Evolutionary conservation across 2,329 filamentous ascomycete genomes (phyloP).

Genomic region (Sporothrix euskadiensis): DNA sequence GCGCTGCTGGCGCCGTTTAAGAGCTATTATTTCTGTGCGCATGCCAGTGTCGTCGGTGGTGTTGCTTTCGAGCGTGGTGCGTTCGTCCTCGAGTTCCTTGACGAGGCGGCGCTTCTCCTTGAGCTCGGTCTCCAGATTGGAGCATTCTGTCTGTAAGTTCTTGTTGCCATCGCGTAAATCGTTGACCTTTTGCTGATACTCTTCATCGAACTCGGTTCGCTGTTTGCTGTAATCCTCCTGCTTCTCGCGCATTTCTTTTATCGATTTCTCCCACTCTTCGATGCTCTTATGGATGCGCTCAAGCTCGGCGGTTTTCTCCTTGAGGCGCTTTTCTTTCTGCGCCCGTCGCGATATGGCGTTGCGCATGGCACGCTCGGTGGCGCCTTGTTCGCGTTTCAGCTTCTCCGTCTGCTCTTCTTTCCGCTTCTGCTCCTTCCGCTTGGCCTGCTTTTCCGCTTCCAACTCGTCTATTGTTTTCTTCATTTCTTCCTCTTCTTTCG

Average conservation of each 20-base stretch:
- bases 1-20: constrained; percentile 58
- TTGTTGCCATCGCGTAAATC: constrained; percentile 57
- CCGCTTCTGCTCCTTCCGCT: constrained; percentile 76
- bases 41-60: constrained; percentile 62
- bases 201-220: constrained; percentile 52
- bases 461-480: constrained; percentile 66
- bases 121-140: constrained; percentile 69
- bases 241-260: constrained; percentile 60
- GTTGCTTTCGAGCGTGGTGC: constrained; percentile 63
- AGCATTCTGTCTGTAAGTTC: constrained; percentile 64
- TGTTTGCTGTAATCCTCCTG: constrained; percentile 57
- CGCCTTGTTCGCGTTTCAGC: constrained; percentile 76
- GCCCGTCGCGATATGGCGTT: constrained; percentile 74
- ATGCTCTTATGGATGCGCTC: constrained; percentile 70
- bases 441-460: constrained; percentile 74
- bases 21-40: constrained; percentile 52
- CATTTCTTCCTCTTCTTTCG: constrained; percentile 71
- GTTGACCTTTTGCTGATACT: constrained; percentile 54
- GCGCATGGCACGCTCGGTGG: constrained; percentile 78
- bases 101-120: constrained; percentile 70
- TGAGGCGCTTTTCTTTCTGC: constrained; percentile 72
- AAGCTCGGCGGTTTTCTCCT: constrained; percentile 68
- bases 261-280: constrained; percentile 65
- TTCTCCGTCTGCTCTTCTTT: constrained; percentile 89
- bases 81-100: constrained; percentile 70